These are phyloP conservation scores for Xylariaceae sp. DNA, from an alignment of 2,329 filamentous ascomycete genomes.

Conservation along the genomic window DNA sequence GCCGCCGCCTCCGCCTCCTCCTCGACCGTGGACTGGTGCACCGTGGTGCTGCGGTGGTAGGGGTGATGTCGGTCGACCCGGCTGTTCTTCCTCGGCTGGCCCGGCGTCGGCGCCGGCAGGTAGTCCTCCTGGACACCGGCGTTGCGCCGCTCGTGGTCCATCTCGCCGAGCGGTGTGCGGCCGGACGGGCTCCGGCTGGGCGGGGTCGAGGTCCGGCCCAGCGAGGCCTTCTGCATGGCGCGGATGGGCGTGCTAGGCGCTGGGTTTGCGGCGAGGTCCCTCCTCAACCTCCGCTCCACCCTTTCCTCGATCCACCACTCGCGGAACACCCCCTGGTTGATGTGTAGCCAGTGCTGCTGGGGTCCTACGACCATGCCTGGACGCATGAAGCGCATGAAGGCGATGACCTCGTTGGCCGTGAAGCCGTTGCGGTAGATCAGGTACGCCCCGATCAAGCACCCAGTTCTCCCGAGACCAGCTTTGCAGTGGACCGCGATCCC, in stretches of 20 bases:
- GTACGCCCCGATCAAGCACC: constrained; percentile 94
- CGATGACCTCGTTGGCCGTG: constrained; percentile 93
- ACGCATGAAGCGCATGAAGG: constrained; percentile 98
- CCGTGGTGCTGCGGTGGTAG: constrained; percentile 50
- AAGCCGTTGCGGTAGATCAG: constrained; percentile 96
- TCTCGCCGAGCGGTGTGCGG: constrained; percentile 85
- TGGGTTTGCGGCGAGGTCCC: constrained; percentile 46
- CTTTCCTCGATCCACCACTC: constrained; percentile 97
- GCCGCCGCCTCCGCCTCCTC: constrained; percentile 45
- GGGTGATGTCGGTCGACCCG: constrained; percentile 70
- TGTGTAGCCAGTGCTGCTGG: constrained; percentile 96
- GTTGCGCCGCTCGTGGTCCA: constrained; percentile 70
- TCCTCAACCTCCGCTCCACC: constrained; percentile 59
- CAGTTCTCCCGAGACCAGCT: constrained; percentile 88
- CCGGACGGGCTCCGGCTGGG: constrained; percentile 69
- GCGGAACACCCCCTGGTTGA: constrained; percentile 95
- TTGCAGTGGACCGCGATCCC: constrained; percentile 98
- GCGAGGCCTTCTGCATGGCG: constrained; percentile 51
- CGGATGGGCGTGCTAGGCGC: constrained; percentile 53
- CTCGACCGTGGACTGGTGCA: constrained; percentile 36
- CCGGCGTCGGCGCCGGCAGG: constrained; percentile 87
- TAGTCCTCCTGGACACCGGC: constrained; percentile 77
- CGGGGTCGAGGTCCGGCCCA: constrained; percentile 65
- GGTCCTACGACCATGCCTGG: constrained; percentile 98
- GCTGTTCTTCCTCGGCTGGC: constrained; percentile 85